Conservation (phyloP, 257 asterid genomes). For the Nicotiana noctiflora region DNA sequence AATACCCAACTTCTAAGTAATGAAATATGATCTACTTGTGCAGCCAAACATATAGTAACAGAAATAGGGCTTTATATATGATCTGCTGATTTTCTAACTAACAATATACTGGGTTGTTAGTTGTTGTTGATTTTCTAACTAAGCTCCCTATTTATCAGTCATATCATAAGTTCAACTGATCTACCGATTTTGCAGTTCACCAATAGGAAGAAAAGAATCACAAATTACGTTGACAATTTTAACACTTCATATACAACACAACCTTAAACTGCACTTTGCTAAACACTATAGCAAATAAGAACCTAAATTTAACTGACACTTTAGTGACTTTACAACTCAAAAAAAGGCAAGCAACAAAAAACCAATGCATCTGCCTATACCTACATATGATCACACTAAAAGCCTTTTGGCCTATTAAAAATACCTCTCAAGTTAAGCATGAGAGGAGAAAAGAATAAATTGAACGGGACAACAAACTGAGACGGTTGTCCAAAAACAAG, state of each 20-base stretch:
- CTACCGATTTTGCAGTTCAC: not conserved
- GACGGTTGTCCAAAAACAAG: slow-evolving; percentile 30
- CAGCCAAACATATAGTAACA: too few relatives aligned
- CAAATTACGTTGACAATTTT: not conserved
- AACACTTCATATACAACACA: not conserved
- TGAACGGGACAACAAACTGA: slow-evolving; percentile 41
- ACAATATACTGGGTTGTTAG: too few relatives aligned
- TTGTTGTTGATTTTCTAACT: too few relatives aligned
- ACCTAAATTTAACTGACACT: not conserved
- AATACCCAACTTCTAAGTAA: too few relatives aligned
- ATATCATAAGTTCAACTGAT: too few relatives aligned
- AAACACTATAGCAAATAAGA: slow-evolving; percentile 8
- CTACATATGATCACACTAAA: slow-evolving; percentile 32
- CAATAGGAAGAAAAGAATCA: not conserved
- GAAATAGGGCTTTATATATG: too few relatives aligned
- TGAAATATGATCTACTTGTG: too few relatives aligned
- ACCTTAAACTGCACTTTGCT: slow-evolving; percentile 16
- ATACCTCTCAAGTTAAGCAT: slow-evolving; percentile 37
- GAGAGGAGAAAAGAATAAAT: slow-evolving; percentile 38
- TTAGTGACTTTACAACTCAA: slow-evolving; percentile 10
- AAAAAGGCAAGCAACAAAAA: slow-evolving; percentile 17
- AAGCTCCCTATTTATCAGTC: too few relatives aligned
- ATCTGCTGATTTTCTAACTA: too few relatives aligned
- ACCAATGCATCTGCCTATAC: slow-evolving; percentile 30
- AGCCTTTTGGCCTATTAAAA: slow-evolving; percentile 22